Evolutionary conservation across 257 asterid species (phyloP).

Genomic region (Nicotiana otophora): DNA sequence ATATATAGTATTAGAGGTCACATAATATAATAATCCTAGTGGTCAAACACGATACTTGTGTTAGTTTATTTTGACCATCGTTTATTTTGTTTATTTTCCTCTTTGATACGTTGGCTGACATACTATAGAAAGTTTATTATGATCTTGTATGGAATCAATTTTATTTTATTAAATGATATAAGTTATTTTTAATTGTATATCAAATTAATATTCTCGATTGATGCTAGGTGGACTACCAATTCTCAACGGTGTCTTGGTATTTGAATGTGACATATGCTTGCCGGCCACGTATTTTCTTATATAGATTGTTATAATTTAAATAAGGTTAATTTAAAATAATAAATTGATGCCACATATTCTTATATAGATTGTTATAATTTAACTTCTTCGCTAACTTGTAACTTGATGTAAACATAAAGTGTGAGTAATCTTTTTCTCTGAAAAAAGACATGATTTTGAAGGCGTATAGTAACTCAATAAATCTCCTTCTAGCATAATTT

Average conservation of each 20-base stretch:
- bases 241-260: not conserved
- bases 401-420: too few species aligned
- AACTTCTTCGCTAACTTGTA: too few species aligned
- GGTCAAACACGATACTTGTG: not conserved
- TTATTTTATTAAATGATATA: not conserved
- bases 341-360: too few species aligned
- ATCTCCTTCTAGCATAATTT: too few species aligned
- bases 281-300: not conserved
- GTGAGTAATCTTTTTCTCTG: too few species aligned
- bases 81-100: not conserved
- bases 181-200: not conserved
- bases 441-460: too few species aligned
- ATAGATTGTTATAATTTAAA: too few species aligned
- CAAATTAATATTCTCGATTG: not conserved
- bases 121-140: not conserved
- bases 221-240: not conserved
- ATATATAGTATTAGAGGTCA: not conserved
- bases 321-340: too few species aligned
- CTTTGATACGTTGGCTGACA: constrained; percentile 1
- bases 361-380: too few species aligned
- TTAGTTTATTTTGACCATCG: constrained; percentile 1
- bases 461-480: not conserved
- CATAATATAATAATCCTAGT: not conserved
- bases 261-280: not conserved
- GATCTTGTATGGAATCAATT: not conserved